Percentiles rank a stretch among this genome's conserved stretches.
Evolutionary conservation across 2,329 filamentous ascomycete genomes (phyloP).

Genomic region (Colletotrichum sansevieriae): DNA sequence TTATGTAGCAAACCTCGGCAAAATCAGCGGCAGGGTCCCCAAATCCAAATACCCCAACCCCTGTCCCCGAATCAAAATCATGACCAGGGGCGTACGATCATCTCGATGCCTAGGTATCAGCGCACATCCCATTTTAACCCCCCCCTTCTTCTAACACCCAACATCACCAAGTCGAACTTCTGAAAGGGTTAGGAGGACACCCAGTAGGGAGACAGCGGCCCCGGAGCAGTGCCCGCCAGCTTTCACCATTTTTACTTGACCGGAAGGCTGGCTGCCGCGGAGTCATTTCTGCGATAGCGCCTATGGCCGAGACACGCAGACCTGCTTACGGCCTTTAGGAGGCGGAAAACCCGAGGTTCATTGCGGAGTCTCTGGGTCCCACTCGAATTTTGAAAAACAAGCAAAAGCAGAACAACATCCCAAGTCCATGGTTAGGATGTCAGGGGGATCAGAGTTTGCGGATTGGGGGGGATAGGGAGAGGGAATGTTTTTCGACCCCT

Average conservation of each 20-base stretch:
- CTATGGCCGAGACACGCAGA: constrained; percentile 32
- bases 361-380: background rate
- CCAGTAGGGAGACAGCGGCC: background rate
- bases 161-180: background rate
- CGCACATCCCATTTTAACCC: constrained; percentile 2
- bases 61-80: constrained; percentile 9
- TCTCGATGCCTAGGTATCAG: constrained; percentile 18
- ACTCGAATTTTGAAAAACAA: background rate
- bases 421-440: background rate
- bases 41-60: constrained; percentile 15
- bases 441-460: background rate
- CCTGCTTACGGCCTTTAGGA: constrained; percentile 38
- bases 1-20: background rate
- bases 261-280: constrained; percentile 2
- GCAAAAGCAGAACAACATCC: background rate
- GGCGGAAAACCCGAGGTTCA: background rate
- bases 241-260: background rate
- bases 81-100: constrained; percentile 12
- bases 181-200: background rate
- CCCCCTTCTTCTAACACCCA: background rate
- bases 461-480: constrained; percentile 1
- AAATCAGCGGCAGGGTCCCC: background rate
- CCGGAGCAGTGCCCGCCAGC: constrained; percentile 9
- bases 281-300: constrained; percentile 14
- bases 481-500: constrained; percentile 20